Base-by-base conservation (phyloP, 768 basidiomycete genomes). In the Jaapia argillacea region DNA sequence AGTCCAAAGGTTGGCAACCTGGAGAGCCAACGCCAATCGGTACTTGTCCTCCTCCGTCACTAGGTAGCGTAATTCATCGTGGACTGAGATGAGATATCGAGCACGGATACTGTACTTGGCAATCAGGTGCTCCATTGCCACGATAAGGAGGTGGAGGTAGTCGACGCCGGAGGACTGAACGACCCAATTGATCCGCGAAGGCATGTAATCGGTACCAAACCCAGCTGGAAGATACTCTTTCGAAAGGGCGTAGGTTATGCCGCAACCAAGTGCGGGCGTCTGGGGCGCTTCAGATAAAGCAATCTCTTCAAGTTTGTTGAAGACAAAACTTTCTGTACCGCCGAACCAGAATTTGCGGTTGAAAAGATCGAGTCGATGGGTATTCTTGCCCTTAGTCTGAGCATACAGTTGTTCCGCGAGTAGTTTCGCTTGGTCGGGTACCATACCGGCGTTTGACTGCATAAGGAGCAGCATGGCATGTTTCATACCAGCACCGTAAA, bases 101-200 rank as follows among this genome's bases (percentile, higher is more conserved):
- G 93, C 93, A 7, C 84, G 55, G 55, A 98, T 96, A 51, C 74
- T 64, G 65, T 93, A 98, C 43, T 77, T 81, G 36, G 63, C 60
- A 44, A 83, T 79, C 27, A 99, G 75, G 58, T 94, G 72, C 47
- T 91, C 79, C 93, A 97, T 98, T 4, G 90, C 77, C 38, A 93
- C 89, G 54, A 99, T 90, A 46, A 98, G 75, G 28, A 99, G 79
- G 55, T 99, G 96, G 6, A 98, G 81, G 57, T 99, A 98, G 61
- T 98, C 96, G 35, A 98, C 94, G 3, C 94, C 96, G 0, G 92
- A 96, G 3, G 93, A 97, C 55, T 98, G 96, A 4, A 98, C 96
- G 40, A 93, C 96, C 96, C 96, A 98, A 57, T 99, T 99, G 66
- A 98, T 93, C 35, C 96, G 79, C 4, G 91, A 96, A 0, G 96